Evolutionary conservation across 495 filamentous ascomycete species (phyloP), one percentile per base, ranked within the genome.

Genomic region (Hamigera avellanea): DNA sequence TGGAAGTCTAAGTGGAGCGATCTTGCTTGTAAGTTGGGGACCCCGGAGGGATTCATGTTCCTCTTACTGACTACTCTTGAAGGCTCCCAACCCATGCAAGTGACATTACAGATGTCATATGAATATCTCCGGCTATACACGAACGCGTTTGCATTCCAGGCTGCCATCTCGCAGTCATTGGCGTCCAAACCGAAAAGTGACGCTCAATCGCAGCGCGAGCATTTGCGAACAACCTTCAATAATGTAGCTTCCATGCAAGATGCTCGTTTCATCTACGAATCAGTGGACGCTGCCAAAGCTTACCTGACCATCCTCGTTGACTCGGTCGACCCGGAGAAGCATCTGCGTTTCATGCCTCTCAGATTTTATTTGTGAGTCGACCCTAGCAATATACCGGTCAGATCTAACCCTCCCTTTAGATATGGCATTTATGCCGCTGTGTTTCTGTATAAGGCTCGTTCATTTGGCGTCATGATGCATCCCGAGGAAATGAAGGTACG

Each of bases 141-240:
- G 23, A 80, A 77, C 32, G 75, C 76, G 0, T 80, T 80, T 39
- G 76, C 76, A 2, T 80, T 78, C 40, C 76, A 80, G 45, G 76
- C 76, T 14, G 73, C 75, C 4, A 73, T 80, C 13, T 75, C 73
- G 8, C 71, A 75, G 14, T 72, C 74, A 0, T 41, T 76, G 19
- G 61, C 61, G 9, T 51, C 56, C 3, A 67, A 62, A 37, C 48
- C 56, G 1, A 62, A 64, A 32, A 54, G 42, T 4, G 53, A 56
- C 13, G 41, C 47, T 5, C 55, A 50, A 10, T 60, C 59, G 4
- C 62, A 66, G 15, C 48, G 56, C 19, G 63, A 70, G 34, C 56
- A 67, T 31, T 49, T 70, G 8, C 50, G 58, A 33, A 50, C 61
- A 13, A 60, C 64, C 2, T 72, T 72, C 37, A 58, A 59, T 34